Percentiles rank a stretch among this genome's conserved stretches.
Evolutionary conservation across 306 rosid genomes (phyloP).

Genomic region (Dicorynia guianensis): DNA sequence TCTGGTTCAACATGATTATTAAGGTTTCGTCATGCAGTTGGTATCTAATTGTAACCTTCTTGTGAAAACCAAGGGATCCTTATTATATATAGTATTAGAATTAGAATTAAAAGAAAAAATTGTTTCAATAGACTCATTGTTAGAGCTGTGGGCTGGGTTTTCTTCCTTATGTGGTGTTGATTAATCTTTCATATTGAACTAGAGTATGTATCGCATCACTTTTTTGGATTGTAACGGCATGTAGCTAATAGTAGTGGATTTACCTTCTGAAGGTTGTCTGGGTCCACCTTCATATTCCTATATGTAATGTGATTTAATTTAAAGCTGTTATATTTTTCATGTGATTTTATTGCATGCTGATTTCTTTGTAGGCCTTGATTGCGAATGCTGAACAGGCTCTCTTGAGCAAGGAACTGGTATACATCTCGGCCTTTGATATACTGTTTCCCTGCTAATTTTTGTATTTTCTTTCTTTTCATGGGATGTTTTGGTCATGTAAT

Average conservation of each 20-base stretch:
- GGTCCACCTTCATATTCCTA: constrained; percentile 20
- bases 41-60: constrained; percentile 29
- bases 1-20: constrained; percentile 32
- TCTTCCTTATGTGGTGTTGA: neutral
- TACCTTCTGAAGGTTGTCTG: constrained; percentile 7
- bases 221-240: neutral
- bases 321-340: neutral
- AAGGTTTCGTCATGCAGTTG: constrained; percentile 33
- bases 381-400: constrained; percentile 84
- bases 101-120: neutral
- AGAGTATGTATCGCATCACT: neutral
- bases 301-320: neutral
- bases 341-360: constrained; percentile 30
- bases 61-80: neutral
- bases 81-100: neutral
- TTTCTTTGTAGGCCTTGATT: constrained; percentile 71
- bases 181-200: neutral
- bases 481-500: constrained; percentile 19
- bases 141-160: neutral
- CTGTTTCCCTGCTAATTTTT: neutral
- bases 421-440: constrained; percentile 36
- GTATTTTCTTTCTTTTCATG: neutral
- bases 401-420: constrained; percentile 96
- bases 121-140: neutral
- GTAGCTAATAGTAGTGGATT: neutral